Conservation (phyloP, 1,284 basidiomycete genomes). For the Fomitopsis betulina region DNA sequence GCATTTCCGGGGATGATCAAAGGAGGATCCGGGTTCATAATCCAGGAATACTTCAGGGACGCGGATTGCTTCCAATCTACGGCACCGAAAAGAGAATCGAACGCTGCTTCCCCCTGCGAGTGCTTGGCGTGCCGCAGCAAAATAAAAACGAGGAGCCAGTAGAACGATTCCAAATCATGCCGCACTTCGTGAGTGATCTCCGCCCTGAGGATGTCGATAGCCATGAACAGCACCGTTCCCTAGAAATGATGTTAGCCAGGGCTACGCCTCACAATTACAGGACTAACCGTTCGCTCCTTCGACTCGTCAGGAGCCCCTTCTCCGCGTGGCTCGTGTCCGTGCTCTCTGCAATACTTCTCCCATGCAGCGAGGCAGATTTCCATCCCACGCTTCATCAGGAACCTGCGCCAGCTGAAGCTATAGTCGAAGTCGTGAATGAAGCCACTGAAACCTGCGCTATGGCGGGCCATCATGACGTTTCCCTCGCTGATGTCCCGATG, state of each 20-base stretch:
- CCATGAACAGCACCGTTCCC: not conserved
- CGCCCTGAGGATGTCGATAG: not conserved
- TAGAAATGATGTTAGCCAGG: not conserved
- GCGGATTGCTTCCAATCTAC: not conserved
- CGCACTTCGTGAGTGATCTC: not conserved
- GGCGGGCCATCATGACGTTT: not conserved
- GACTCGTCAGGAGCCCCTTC: not conserved
- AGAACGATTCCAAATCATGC: not conserved
- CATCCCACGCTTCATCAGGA: not conserved
- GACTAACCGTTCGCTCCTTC: not conserved
- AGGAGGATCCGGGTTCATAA: not conserved
- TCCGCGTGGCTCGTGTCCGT: not conserved
- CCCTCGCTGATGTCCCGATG: not conserved
- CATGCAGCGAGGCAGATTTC: not conserved
- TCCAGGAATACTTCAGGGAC: not conserved
- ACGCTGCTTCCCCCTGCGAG: not conserved
- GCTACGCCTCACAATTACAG: not conserved
- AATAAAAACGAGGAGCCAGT: not conserved
- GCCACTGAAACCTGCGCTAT: not conserved
- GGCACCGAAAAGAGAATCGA: not conserved
- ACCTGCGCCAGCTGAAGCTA: not conserved
- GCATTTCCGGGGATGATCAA: not conserved
- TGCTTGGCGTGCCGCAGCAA: not conserved
- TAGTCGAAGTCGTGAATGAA: not conserved
- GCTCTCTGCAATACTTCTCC: not conserved